phyloP scores from a whole-genome alignment of 2,329 filamentous ascomycete species.

The Laburnicola sp. region DNA sequence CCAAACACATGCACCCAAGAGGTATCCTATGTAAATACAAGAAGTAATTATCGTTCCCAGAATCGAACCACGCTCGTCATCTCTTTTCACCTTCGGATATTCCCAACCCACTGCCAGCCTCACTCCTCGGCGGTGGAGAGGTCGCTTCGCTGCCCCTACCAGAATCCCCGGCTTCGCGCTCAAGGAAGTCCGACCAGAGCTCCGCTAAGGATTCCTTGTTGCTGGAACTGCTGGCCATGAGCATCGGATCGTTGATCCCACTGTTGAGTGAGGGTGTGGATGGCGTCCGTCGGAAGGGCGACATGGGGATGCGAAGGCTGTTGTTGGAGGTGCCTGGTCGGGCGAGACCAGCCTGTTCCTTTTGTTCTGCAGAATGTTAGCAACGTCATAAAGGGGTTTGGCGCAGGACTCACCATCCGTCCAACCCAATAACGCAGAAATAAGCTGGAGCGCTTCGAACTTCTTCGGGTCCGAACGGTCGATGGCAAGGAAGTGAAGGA shows the following conservation, averaged over 20 bases:
- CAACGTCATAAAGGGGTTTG: not conserved
- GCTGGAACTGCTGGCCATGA: constrained; percentile 58
- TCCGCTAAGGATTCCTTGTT: constrained; percentile 83
- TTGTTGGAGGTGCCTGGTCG: constrained; percentile 71
- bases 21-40: constrained; percentile 25
- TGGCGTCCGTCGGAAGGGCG: constrained; percentile 80
- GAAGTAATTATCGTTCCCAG: constrained; percentile 6
- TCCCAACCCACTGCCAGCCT: constrained; percentile 28
- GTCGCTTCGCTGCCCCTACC: constrained; percentile 31
- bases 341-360: constrained; percentile 88
- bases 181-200: constrained; percentile 91
- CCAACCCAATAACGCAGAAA: constrained; percentile 89
- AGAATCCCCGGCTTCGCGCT: constrained; percentile 63
- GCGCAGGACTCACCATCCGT: constrained; percentile 63
- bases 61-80: not conserved
- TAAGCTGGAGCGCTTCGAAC: constrained; percentile 94
- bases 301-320: constrained; percentile 60
- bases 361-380: constrained; percentile 64
- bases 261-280: constrained; percentile 77
- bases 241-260: constrained; percentile 67
- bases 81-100: constrained; percentile 18
- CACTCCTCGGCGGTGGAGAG: constrained; percentile 29
- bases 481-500: constrained; percentile 89
- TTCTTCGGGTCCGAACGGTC: constrained; percentile 96
- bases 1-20: constrained; percentile 19